Evolutionary conservation across 2,329 filamentous ascomycete genomes (phyloP), one percentile per base, ranked within the genome.

Genomic region (Purpureocillium lavendulum): DNA sequence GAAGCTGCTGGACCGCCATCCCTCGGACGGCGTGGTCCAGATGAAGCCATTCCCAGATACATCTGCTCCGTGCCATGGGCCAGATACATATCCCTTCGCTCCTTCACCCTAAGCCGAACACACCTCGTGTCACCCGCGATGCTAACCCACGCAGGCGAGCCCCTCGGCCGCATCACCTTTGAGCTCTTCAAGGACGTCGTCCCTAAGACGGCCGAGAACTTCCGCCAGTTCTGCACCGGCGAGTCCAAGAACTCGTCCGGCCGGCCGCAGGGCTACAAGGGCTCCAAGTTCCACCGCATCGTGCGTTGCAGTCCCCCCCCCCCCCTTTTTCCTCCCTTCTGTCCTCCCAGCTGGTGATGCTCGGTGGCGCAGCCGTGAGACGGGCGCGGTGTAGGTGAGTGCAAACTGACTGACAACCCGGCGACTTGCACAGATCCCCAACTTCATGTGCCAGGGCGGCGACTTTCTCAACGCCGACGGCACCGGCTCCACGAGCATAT

Each of bases 401-500:
- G n/a, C n/a, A n/a, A n/a, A n/a, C n/a, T n/a, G n/a, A n/a, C n/a
- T n/a, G n/a, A n/a, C n/a, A n/a, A n/a, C n/a, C n/a, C n/a, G n/a
- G n/a, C n/a, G n/a, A n/a, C n/a, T n/a, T n/a, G n/a, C n/a, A n/a
- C 13, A 94, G 87, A 95, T 96, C 60, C 86, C 85, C 65, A 84
- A 86, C 54, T 96, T 97, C 67, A 97, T 97, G 90, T 85, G 92
- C 55, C 92, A 98, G 62, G 90, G 90, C 34, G 92, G 92, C 39
- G 92, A 98, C 62, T 97, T 97, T 61, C 69, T 95, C 45, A 88
- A 95, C 54, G 87, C 88, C 38, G 86, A 97, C 61, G 92, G 92
- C 38, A 94, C 87, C 1, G 92, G 92, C 8, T 88, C 82, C 35
- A 83, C 82, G 10, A 85, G 77, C 50, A 95, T 97, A 60, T 97